Base-by-base conservation (phyloP, 495 filamentous ascomycete species). In the Penicillium pancosmium region DNA sequence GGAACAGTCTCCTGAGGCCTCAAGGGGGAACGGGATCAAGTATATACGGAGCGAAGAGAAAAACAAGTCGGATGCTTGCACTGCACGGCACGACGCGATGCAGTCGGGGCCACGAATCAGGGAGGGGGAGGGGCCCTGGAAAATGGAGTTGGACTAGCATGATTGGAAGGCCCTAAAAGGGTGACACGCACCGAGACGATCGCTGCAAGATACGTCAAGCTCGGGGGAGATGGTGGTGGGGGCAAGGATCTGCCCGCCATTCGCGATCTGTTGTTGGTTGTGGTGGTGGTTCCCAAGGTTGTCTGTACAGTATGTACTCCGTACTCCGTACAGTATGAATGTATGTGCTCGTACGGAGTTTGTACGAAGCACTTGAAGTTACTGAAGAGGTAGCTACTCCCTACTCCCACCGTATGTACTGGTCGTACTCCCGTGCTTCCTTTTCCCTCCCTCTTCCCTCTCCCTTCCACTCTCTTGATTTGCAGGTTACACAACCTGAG, bases 151-250 rank as follows among this genome's bases (percentile, higher is more conserved):
- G 16, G n/a, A 51, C 15, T 9, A 47, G 33, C 41, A 36, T 44
- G 51, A 47, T 54, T 59, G 57, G 55, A 61, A 57, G 55, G 52
- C 34, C 36, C 57, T 18, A 25, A 55, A 49, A 38, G 54, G 60
- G 59, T 50, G 51, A 61, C 56, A 52, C 38, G 60, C 56, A 52
- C 40, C 55, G 60, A 60, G 67, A 55, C 55, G 67, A 69, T 70
- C 62, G 52, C 62, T 71, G 63, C 70, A 73, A 25, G 56, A 60
- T 71, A 70, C 63, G 68, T 68, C 71, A 70, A 66, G 51, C 50
- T 53, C 27, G 21, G 46, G 18, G 2, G 5, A 49, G 57, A 55
- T 50, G 53, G 57, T 54, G 61, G 62, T 34, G 46, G 53, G 61
- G 62, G 46, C n/a, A 31, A 58, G 21, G 46, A 48, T 48, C 52